Percentiles rank a stretch among this genome's conserved stretches.
These are phyloP conservation scores for Penicillium sclerotiorum DNA, from an alignment of 2,329 filamentous ascomycete genomes.

Conservation along the genomic window DNA sequence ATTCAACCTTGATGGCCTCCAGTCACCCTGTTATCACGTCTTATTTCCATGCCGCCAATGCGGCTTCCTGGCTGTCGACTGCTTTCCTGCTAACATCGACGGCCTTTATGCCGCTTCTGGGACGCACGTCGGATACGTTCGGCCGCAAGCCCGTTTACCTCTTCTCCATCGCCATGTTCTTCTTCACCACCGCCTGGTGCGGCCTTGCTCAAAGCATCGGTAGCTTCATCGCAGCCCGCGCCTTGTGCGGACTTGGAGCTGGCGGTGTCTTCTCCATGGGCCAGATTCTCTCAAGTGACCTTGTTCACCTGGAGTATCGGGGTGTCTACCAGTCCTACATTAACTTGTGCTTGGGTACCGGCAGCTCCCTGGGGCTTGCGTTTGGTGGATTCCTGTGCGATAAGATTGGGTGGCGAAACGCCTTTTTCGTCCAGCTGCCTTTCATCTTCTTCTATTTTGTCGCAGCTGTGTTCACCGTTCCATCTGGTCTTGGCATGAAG, in stretches of 20 bases:
- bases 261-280: slow-evolving; percentile 73
- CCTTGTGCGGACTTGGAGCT: slow-evolving; percentile 71
- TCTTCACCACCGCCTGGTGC: slow-evolving; percentile 70
- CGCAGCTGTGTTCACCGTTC: slow-evolving; percentile 48
- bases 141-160: slow-evolving; percentile 71
- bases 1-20: slow-evolving; percentile 79
- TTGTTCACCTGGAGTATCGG: slow-evolving; percentile 70
- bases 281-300: slow-evolving; percentile 61
- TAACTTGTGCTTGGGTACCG: slow-evolving; percentile 41
- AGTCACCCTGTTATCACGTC: slow-evolving; percentile 80
- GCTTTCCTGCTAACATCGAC: slow-evolving; percentile 77
- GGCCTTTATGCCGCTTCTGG: slow-evolving; percentile 73
- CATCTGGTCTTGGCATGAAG: slow-evolving; percentile 49
- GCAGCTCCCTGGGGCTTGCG: slow-evolving; percentile 42
- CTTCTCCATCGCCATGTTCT: slow-evolving; percentile 63
- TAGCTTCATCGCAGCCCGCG: slow-evolving; percentile 71
- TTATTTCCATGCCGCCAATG: slow-evolving; percentile 75
- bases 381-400: slow-evolving; percentile 45
- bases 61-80: slow-evolving; percentile 80
- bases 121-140: slow-evolving; percentile 72
- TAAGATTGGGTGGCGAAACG: slow-evolving; percentile 44
- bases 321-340: slow-evolving; percentile 48
- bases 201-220: slow-evolving; percentile 68
- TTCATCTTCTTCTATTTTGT: slow-evolving; percentile 50
- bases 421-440: slow-evolving; percentile 55